Conservation (phyloP, 2,329 filamentous ascomycete species). For the Alternaria arbusti region DNA sequence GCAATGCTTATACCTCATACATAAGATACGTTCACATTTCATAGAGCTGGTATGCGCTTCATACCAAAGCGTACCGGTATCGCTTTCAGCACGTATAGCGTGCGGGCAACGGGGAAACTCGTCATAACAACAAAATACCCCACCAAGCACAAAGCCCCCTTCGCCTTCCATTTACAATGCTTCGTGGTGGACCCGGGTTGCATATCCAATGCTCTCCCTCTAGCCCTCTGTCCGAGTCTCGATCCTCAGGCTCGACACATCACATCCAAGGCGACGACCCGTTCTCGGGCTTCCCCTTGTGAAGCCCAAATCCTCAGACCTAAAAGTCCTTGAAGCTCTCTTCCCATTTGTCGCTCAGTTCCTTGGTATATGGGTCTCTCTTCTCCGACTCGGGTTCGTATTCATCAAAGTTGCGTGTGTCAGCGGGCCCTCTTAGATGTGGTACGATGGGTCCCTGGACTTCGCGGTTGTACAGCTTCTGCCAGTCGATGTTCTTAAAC, state of each 20-base stretch:
- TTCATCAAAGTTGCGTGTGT: conserved; percentile 81
- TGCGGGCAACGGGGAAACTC: not conserved
- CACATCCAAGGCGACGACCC: not conserved
- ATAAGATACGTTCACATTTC: not conserved
- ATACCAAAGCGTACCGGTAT: not conserved
- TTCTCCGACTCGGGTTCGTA: conserved; percentile 78
- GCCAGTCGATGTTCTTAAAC: conserved; percentile 76
- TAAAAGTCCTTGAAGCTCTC: conserved; percentile 74
- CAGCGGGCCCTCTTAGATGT: conserved; percentile 73
- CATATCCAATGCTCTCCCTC: not conserved
- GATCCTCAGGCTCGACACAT: not conserved
- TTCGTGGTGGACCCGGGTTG: not conserved
- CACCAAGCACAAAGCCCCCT: not conserved
- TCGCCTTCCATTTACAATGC: not conserved
- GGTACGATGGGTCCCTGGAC: conserved; percentile 75
- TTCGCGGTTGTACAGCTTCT: conserved; percentile 70
- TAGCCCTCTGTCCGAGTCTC: not conserved
- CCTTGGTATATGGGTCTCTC: conserved; percentile 70
- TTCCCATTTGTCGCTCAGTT: conserved; percentile 73
- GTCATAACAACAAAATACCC: not conserved
- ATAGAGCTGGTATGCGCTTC: not conserved
- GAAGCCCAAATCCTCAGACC: not conserved
- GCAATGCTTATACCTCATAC: not conserved
- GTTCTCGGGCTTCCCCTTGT: not conserved
- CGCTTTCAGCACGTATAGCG: not conserved